Conservation (phyloP, 306 rosid species). For the Chamaecrista fasciculata region DNA sequence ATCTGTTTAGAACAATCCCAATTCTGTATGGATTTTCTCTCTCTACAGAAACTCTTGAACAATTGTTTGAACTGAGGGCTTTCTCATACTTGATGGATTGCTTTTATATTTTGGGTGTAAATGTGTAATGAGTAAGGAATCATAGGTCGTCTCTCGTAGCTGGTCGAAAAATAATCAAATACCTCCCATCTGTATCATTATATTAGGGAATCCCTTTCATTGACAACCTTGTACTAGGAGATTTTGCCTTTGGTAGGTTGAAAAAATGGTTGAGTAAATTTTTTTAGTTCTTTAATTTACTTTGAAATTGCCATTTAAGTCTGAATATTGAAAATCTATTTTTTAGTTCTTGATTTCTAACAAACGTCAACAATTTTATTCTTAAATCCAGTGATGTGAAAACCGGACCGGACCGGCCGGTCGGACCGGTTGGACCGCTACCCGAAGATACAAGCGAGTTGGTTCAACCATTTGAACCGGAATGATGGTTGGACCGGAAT, state of each 20-base stretch:
- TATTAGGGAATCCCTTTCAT: not conserved
- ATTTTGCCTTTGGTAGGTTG: not conserved
- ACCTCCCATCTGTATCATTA: not conserved
- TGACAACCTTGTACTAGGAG: not conserved
- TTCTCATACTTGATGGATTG: not conserved
- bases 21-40: not conserved
- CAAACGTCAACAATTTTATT: no score
- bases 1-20: not conserved
- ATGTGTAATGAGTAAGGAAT: not conserved
- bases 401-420: no score
- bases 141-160: not conserved
- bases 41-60: not conserved
- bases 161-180: not conserved
- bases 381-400: no score
- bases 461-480: no score
- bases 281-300: no score
- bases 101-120: not conserved
- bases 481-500: no score
- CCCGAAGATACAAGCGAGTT: no score
- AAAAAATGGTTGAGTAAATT: no score
- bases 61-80: not conserved
- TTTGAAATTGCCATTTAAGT: no score
- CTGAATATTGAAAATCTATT: no score
- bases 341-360: no score
- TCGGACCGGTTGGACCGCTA: no score